Conservation (phyloP, 2,329 filamentous ascomycete species). For the Podosphaera xanthii region DNA sequence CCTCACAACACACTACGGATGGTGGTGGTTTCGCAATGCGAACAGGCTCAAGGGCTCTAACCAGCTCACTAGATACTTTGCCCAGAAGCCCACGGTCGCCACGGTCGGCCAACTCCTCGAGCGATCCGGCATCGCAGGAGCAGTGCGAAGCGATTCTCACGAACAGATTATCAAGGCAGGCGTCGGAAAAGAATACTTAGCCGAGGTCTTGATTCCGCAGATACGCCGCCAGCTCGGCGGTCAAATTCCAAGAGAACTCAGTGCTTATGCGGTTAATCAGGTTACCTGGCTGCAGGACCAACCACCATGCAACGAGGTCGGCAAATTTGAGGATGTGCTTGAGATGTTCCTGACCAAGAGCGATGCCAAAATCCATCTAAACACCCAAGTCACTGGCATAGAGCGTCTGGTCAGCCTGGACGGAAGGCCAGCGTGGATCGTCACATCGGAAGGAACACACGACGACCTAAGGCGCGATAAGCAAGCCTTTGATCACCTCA, state of each 20-base stretch:
- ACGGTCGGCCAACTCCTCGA: background rate
- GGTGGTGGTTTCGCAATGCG: background rate
- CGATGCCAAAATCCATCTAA: conserved; percentile 2
- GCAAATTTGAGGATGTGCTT: conserved; percentile 2
- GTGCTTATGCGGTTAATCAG: conserved; percentile 3
- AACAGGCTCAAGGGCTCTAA: background rate
- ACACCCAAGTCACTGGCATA: conserved; percentile 3
- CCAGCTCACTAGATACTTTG: background rate
- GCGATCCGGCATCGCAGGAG: background rate
- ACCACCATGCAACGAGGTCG: background rate
- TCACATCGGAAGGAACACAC: background rate
- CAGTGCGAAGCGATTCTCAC: background rate
- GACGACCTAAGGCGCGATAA: background rate
- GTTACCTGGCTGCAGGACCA: conserved; percentile 4
- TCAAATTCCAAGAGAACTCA: conserved; percentile 3
- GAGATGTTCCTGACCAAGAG: conserved; percentile 3
- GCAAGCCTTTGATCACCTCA: conserved; percentile 4
- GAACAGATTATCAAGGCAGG: conserved; percentile 3
- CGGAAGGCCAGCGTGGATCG: conserved; percentile 2
- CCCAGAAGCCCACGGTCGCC: background rate
- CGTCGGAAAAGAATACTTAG: conserved; percentile 2
- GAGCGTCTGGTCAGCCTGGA: background rate
- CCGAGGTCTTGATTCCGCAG: conserved; percentile 5
- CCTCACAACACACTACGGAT: conserved; percentile 3
- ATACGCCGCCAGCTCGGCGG: conserved; percentile 5